Base-by-base conservation (phyloP, 768 basidiomycete genomes). In the Mycena alexandri region DNA sequence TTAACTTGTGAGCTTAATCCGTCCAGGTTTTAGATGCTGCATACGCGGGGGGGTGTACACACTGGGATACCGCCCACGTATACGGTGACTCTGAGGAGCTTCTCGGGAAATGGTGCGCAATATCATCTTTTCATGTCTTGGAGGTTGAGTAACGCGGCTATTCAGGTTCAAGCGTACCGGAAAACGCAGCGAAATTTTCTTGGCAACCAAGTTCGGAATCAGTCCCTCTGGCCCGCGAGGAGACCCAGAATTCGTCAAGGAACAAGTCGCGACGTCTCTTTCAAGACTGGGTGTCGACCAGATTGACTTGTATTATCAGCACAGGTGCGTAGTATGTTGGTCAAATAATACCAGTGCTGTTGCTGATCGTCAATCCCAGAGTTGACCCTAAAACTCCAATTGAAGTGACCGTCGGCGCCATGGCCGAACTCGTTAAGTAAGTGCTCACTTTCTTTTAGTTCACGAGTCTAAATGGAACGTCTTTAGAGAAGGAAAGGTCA, bases 201-300 rank as follows among this genome's bases (percentile, higher is more conserved):
- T 88, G 13, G 86, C 85, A 6, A 87, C 86, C 29, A 88, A 88
- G 74, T 86, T 85, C 51, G 85, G 85, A 16, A 71, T 76, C 5
- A 72, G 79, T 22, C 16, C 68, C 8, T 4, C 22, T 11, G 44
- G 46, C 2, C 54, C 70, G 12, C 74, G 78, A 25, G 83, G 81
- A 25, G 78, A 81, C n/a, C 77, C 83, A 0, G 72, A 80, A 41
- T 80, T 82, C 62, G 77, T 81, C 25, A 77, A 75, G 19, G 69
- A 78, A 59, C 75, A 77, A 1, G 63, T 79, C 47, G 76, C 80
- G 16, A 75, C 50, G 52, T 83, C 82, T 0, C 73, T 85, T 24
- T 53, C 72, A 43, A 53, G 72, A 21, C 74, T 81, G 1, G 75
- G 77, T 7, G 75, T 77, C 1, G 76, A 79, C 17, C 56, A 72